These are phyloP conservation scores for Funneliformis caledonium DNA, from an alignment of 371 early-diverging fungal genomes.

Conservation along the genomic window DNA sequence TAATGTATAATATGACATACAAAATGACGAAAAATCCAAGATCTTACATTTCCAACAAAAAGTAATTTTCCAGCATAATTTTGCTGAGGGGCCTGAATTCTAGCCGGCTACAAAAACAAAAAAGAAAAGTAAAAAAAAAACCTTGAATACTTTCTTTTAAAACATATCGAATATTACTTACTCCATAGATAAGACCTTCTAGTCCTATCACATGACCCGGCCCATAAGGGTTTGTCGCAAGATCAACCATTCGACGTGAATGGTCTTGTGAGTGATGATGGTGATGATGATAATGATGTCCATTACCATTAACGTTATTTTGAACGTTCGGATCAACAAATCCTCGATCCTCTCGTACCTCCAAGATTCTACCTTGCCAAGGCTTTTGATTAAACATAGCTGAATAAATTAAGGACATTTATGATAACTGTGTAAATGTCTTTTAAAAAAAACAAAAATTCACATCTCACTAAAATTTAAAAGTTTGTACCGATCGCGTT, in stretches of 20 bases:
- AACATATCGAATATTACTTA: constrained; percentile 13
- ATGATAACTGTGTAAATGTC: neutral
- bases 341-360: constrained; percentile 72
- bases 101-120: constrained; percentile 33
- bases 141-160: neutral
- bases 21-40: neutral
- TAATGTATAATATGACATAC: neutral
- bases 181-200: neutral
- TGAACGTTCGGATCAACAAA: constrained; percentile 16
- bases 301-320: constrained; percentile 1
- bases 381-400: constrained; percentile 70
- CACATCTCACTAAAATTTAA: neutral
- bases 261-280: neutral
- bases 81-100: constrained; percentile 33
- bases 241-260: constrained; percentile 21
- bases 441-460: neutral
- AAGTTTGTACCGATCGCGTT: constrained; percentile 63
- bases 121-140: constrained; percentile 31
- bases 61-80: constrained; percentile 57
- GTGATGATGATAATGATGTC: neutral
- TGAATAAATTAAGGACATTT: constrained; percentile 41
- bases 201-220: constrained; percentile 14
- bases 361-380: constrained; percentile 73
- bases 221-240: neutral
- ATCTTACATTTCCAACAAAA: constrained; percentile 69